Base-by-base conservation (phyloP, 441 rosid genomes). In the Populus hybrid region DNA sequence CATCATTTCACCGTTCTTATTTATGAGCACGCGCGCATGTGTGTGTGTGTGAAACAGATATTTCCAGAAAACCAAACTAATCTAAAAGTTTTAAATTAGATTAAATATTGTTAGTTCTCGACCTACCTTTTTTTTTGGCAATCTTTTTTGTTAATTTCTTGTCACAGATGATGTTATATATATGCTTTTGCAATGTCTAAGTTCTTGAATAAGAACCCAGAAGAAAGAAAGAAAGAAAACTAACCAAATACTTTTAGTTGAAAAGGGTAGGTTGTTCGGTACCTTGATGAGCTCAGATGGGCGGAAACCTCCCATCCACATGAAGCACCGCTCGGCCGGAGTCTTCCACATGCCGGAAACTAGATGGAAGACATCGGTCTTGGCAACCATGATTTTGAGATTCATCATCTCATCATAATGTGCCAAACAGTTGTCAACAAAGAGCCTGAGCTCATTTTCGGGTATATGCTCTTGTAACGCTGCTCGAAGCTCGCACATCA, bases 241-340 rank as follows among this genome's bases (percentile, higher is more conserved):
- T 12, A 67, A 6, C 70, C 23, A n/a, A 34, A 34, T 18, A 68
- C 23, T 18, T 14, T 5, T 18, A 14, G 4, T 5, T 21, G n/a
- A 38, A 24, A 69, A 34, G 26, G 30, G 20, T 40, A 6, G 69
- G 63, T 21, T 75, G 8, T 64, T 4, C 21, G 9, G 67, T 82
- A 94, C 99, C 98, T 91, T 96, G 86, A 96, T 90, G 86, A 96
- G 90, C 78, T 94, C 98, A 12, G 98, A 96, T 11, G 99, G 99
- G 11, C 98, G 95, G 77, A 92, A 96, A 66, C 93, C 99, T 2
- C 98, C 99, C 88, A 96, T 81, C 99, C 99, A 96, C 92, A 93
- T 79, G 90, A 93, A 96, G 85, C 98, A 96, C 21, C 99, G 89
- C 74, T 96, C 99, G 5, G 96, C 97, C 10, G 98, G 99, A 75